These are phyloP conservation scores for Solanum chmielewskii DNA, from an alignment of 257 asterid genomes.

Conservation along the genomic window DNA sequence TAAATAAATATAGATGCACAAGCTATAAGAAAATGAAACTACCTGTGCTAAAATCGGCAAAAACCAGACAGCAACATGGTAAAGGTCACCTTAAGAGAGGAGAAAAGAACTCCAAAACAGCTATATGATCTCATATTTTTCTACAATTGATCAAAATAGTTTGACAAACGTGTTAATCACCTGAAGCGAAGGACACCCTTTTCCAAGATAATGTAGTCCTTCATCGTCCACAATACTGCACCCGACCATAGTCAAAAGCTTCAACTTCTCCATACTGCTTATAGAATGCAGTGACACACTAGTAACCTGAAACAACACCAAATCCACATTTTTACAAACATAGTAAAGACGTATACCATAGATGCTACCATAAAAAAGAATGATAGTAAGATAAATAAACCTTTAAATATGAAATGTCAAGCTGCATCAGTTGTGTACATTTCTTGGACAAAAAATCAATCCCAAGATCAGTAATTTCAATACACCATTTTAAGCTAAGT, in stretches of 20 bases:
- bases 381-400: background rate
- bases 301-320: conserved; percentile 37
- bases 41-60: background rate
- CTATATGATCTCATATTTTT: background rate
- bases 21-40: background rate
- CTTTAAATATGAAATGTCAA: conserved; percentile 55
- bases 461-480: conserved; percentile 52
- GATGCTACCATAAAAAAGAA: background rate
- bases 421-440: conserved; percentile 30
- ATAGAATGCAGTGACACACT: conserved; percentile 38
- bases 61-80: background rate
- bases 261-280: conserved; percentile 52
- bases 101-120: background rate
- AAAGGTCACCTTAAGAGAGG: background rate
- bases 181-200: conserved; percentile 62
- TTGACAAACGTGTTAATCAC: conserved; percentile 10
- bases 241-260: conserved; percentile 47
- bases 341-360: background rate
- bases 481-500: conserved; percentile 57
- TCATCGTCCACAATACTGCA: conserved; percentile 44
- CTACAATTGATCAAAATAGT: background rate
- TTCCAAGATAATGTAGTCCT: conserved; percentile 44
- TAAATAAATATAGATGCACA: background rate
- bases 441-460: conserved; percentile 43
- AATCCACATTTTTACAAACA: background rate